These are phyloP conservation scores for Pseudisothecium myosuroides DNA, from an alignment of 225 moss, liverwort and hornwort species.

Conservation along the genomic window DNA sequence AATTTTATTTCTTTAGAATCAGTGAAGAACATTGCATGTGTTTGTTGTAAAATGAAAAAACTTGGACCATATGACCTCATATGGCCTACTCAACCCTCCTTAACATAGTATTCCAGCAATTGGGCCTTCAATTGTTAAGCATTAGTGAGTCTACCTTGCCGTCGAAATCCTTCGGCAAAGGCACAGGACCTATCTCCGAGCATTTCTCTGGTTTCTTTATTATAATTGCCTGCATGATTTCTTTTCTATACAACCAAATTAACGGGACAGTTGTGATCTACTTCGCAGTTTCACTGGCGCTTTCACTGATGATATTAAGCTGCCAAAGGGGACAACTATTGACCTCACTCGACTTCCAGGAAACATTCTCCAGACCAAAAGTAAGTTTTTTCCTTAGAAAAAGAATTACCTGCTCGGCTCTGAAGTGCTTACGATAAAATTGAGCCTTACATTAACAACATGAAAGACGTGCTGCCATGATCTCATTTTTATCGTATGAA, in stretches of 20 bases:
- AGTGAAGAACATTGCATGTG: not conserved
- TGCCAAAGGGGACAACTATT: slow-evolving; percentile 70
- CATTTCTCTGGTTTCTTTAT: not conserved
- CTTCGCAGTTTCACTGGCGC: slow-evolving; percentile 58
- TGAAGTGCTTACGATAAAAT: not conserved
- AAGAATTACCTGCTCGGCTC: not conserved
- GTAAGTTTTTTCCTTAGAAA: slow-evolving; percentile 11
- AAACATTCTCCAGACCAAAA: slow-evolving; percentile 56
- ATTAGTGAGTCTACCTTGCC: not conserved
- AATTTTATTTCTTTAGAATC: not conserved
- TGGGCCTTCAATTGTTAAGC: not conserved
- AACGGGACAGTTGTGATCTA: not conserved
- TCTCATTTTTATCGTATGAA: not conserved
- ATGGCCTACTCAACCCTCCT: not conserved
- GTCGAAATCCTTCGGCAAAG: not conserved
- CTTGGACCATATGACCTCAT: not conserved
- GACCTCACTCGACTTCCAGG: slow-evolving; percentile 77
- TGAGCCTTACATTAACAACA: not conserved
- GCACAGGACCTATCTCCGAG: not conserved
- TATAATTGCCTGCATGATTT: not conserved
- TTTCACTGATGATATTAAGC: slow-evolving; percentile 73
- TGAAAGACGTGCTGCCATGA: not conserved
- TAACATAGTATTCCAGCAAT: not conserved
- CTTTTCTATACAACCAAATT: not conserved
- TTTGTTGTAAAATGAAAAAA: not conserved